A percentile compares a stretch with the other conserved stretches of the same genome.
phyloP scores from a whole-genome alignment of 192 early-diverging fungal genomes.

The Diversispora eburnea region DNA sequence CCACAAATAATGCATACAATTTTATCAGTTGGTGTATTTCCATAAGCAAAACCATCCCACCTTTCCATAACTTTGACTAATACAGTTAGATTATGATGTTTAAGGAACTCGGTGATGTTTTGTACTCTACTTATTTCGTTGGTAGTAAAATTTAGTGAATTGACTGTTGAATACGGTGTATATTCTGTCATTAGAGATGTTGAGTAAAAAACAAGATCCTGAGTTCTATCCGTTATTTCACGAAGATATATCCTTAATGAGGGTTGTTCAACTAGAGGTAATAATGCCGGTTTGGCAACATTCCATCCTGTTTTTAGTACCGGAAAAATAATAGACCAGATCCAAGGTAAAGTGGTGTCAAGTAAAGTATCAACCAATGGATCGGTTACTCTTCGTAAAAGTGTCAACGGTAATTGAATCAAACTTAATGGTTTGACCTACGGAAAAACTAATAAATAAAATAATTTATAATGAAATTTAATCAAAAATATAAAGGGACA shows the following conservation, averaged over 20 bases:
- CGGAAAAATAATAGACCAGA: conserved; percentile 32
- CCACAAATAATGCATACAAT: conserved; percentile 57
- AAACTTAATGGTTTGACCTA: conserved; percentile 53
- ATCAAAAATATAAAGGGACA: background rate
- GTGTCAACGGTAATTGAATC: conserved; percentile 47
- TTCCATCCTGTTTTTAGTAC: conserved; percentile 12
- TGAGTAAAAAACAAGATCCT: conserved; percentile 29
- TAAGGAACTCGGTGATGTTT: conserved; percentile 7
- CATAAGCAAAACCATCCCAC: conserved; percentile 47
- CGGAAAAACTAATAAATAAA: background rate
- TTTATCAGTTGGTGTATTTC: conserved; percentile 53
- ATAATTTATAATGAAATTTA: background rate
- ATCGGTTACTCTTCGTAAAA: conserved; percentile 66
- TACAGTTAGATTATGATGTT: conserved; percentile 7
- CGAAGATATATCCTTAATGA: conserved; percentile 31
- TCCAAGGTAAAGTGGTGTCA: conserved; percentile 48
- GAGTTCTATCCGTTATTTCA: conserved; percentile 27
- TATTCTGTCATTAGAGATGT: conserved; percentile 1
- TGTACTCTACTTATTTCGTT: background rate
- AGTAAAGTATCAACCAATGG: conserved; percentile 66
- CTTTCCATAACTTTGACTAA: conserved; percentile 29
- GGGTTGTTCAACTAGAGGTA: conserved; percentile 24
- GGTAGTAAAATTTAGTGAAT: background rate
- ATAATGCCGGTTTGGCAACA: conserved; percentile 3
- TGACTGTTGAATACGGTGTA: background rate